Evolutionary conservation across 192 early-diverging fungal species (phyloP).

Genomic region (Jimgerdemannia lactiflua): DNA sequence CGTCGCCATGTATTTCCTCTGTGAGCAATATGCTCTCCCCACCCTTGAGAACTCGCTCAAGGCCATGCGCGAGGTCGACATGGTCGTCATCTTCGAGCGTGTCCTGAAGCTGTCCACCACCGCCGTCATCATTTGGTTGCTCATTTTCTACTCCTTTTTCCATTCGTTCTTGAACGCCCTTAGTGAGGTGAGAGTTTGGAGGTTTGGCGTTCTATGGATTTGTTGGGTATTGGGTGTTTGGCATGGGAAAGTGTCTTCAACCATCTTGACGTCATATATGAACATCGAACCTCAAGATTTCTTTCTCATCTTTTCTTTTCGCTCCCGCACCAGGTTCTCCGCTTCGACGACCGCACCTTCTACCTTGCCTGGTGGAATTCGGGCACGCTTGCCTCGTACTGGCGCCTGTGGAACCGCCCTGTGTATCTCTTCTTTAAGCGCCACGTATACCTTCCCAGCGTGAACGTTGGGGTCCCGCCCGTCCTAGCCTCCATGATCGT

Average conservation of each 20-base stretch:
- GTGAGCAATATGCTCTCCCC: slow-evolving; percentile 78
- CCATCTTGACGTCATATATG: too few relatives aligned
- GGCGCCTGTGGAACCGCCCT: slow-evolving; percentile 90
- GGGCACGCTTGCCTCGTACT: slow-evolving; percentile 73
- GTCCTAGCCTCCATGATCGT: slow-evolving; percentile 57
- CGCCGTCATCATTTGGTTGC: slow-evolving; percentile 80
- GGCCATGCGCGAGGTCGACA: slow-evolving; percentile 66
- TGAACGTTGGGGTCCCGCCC: slow-evolving; percentile 61
- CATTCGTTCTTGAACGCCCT: slow-evolving; percentile 78
- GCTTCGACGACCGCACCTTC: slow-evolving; percentile 87
- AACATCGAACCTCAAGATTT: neutral
- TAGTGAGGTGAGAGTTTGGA: slow-evolving; percentile 54
- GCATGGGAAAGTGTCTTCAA: neutral
- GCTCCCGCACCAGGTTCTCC: slow-evolving; percentile 44
- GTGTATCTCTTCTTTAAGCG: slow-evolving; percentile 88
- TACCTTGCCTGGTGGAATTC: slow-evolving; percentile 94
- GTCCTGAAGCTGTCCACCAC: slow-evolving; percentile 83
- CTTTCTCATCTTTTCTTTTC: neutral
- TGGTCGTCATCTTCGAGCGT: slow-evolving; percentile 69
- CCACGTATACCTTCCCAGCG: slow-evolving; percentile 81
- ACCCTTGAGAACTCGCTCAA: slow-evolving; percentile 73
- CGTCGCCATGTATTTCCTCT: slow-evolving; percentile 77
- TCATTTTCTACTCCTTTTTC: slow-evolving; percentile 88
- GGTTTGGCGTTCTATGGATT: neutral
- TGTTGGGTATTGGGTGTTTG: slow-evolving; percentile 1